Conservation (phyloP, 371 early-diverging fungal genomes). For the Zancudomyces culisetae region DNA sequence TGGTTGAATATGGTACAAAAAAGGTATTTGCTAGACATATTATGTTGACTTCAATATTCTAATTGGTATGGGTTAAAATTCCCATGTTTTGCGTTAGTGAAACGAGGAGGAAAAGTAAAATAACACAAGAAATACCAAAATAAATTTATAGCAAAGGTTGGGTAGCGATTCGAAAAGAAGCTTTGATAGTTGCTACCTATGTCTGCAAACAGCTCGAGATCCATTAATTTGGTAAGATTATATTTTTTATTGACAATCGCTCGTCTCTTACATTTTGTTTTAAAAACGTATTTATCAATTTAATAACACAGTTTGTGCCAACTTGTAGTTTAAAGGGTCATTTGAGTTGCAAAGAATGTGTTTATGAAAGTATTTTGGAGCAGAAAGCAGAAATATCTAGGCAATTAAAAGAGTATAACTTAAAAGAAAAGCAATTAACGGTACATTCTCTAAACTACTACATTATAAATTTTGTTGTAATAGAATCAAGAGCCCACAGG, state of each 20-base stretch:
- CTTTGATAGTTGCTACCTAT: constrained; percentile 79
- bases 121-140: too few relatives aligned
- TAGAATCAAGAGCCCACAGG: too few relatives aligned
- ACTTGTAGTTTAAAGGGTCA: constrained; percentile 42
- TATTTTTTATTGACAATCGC: not conserved
- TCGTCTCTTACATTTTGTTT: not conserved
- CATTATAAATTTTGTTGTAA: too few relatives aligned
- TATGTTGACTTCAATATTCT: not conserved
- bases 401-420: constrained; percentile 24
- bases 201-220: constrained; percentile 64
- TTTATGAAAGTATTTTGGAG: constrained; percentile 61
- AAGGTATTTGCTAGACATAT: constrained; percentile 13
- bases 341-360: constrained; percentile 75
- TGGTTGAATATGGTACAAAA: constrained; percentile 79
- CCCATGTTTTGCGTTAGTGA: not conserved
- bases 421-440: not conserved
- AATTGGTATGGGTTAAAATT: not conserved
- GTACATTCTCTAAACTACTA: too few relatives aligned
- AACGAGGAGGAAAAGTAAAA: not conserved
- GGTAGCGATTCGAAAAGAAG: constrained; percentile 72
- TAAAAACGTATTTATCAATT: not conserved
- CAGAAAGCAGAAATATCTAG: constrained; percentile 66
- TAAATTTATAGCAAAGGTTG: constrained; percentile 40
- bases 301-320: constrained; percentile 1
- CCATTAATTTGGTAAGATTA: constrained; percentile 51